Evolutionary conservation across 257 asterid species (phyloP).

Genomic region (Thymus quinquecostatus): DNA sequence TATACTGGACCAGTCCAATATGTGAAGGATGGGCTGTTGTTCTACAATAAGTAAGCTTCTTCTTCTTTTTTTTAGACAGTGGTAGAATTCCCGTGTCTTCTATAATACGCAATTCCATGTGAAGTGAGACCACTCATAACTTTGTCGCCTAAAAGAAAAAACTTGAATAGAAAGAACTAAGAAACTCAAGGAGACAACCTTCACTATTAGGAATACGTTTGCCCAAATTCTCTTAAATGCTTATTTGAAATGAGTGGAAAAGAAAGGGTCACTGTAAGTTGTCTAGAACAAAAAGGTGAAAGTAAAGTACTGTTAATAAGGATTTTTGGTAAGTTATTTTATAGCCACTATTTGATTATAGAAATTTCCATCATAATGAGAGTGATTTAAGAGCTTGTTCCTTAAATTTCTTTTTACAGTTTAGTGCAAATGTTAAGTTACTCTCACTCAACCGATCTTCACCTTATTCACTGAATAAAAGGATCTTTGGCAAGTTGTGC

Average conservation of each 20-base stretch:
- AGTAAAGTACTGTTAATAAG: too few species aligned
- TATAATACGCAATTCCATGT: not conserved
- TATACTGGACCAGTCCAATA: conserved; percentile 65
- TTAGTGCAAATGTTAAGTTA: not conserved
- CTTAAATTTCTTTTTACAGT: not conserved
- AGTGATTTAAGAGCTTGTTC: conserved; percentile 13
- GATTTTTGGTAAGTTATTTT: not conserved
- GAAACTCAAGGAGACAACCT: not conserved
- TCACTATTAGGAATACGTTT: not conserved
- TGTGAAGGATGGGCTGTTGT: conserved; percentile 86
- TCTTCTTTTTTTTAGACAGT: not conserved
- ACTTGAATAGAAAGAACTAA: not conserved
- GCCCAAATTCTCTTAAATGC: not conserved
- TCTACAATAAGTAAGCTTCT: conserved; percentile 74
- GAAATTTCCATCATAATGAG: conserved; percentile 12
- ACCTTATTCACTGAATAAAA: not conserved
- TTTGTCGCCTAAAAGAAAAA: not conserved
- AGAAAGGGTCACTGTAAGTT: not conserved
- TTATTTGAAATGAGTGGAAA: not conserved
- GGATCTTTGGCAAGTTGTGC: conserved; percentile 13
- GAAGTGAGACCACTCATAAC: not conserved
- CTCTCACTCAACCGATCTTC: conserved; percentile 1
- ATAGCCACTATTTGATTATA: not conserved
- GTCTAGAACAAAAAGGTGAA: not conserved
- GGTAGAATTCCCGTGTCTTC: not conserved